Base-by-base conservation (phyloP, 352 stramenopile species). In the Elongisporangium undulatum region DNA sequence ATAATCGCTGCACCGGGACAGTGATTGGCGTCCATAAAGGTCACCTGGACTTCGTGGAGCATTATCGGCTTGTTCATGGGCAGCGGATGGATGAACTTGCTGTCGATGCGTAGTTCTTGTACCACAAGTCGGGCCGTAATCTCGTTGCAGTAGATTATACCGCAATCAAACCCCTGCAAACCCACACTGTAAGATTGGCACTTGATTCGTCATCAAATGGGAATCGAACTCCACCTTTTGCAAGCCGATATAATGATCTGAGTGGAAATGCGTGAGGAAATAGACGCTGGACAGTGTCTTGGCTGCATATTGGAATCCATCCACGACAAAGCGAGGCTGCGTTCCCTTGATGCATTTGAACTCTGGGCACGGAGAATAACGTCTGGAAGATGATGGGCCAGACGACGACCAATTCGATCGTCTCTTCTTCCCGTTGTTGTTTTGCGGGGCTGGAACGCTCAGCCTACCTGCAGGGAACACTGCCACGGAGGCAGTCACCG, bases 231-330 rank as follows among this genome's bases (percentile, higher is more conserved):
- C 17, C 45, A 88, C 72, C 59, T 88, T 91, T 3, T 71, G 77
- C 22, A 99, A 88, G 1, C 96, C 96, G 20, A 75, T 80, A 69
- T 99, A 99, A 67, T 99, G 96, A 73, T 99, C 96, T 12, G 85
- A 95, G 74, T 99, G 96, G 68, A 99, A 99, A 74, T 99, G 96
- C 19, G 95, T 98, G 45, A 99, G 79, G 61, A 99, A 99, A 59
- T 99, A 99, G 51, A 92, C 71, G 53, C 69, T 94, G 13, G 79
- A 92, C 10, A 92, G 74, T 39, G 78, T 49, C 48, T 85, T 85
- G 49, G 67, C 87, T 3, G 87, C 83, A 59, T 92, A 92, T n/a
- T 77, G 68, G 58, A 96, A 96, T 15, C 88, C 88, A 50, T 96
- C 88, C 34, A 96, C 87, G 21, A 96, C 87, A 62, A 92, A 93